phyloP scores from a whole-genome alignment of 148 eudicot genomes.

The Euryodendron excelsum region DNA sequence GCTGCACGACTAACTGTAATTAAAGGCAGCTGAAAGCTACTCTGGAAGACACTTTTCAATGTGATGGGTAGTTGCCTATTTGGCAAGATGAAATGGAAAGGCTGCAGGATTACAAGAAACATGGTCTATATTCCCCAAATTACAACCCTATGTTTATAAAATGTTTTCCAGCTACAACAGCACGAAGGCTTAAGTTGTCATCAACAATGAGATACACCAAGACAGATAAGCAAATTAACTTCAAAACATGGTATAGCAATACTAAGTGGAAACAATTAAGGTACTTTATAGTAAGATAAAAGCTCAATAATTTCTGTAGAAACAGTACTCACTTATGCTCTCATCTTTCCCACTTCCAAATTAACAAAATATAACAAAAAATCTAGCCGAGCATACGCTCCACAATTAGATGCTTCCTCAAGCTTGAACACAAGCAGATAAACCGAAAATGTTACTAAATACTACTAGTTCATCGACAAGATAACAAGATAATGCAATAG shows the following conservation, averaged over 20 bases:
- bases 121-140: background rate
- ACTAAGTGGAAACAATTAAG: background rate
- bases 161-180: background rate
- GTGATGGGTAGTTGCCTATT: background rate
- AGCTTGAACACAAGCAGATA: background rate
- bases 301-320: background rate
- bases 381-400: background rate
- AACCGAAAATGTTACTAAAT: background rate
- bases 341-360: background rate
- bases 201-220: background rate
- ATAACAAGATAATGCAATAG: background rate
- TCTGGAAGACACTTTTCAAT: too few species aligned
- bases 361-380: background rate
- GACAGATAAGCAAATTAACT: background rate
- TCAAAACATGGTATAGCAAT: background rate
- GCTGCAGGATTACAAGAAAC: background rate
- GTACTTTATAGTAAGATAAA: constrained; percentile 2
- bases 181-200: too few species aligned
- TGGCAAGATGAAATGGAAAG: background rate
- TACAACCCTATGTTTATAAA: background rate
- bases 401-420: constrained; percentile 6
- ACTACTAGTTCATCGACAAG: background rate
- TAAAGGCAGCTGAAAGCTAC: background rate
- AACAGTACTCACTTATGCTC: background rate
- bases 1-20: background rate